Conservation (phyloP, 2,329 filamentous ascomycete genomes). For the Xylaria arbuscula region DNA sequence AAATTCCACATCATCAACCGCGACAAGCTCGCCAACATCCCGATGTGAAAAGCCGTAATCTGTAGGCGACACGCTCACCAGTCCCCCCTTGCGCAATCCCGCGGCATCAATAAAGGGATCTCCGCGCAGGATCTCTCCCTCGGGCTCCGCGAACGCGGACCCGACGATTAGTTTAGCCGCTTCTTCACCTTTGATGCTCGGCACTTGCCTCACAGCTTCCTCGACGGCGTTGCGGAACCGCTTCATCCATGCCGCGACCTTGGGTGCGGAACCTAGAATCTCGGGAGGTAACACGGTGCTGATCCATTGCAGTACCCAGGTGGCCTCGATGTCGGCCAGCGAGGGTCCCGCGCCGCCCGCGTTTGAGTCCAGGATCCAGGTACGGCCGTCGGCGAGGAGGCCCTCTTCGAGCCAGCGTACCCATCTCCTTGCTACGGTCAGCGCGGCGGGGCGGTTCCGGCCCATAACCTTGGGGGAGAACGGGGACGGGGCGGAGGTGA, state of each 20-base stretch:
- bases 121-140: constrained; percentile 53
- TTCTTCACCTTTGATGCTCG: constrained; percentile 63
- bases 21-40: constrained; percentile 67
- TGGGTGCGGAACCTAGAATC: constrained; percentile 65
- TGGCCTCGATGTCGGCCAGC: constrained; percentile 75
- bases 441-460: constrained; percentile 61
- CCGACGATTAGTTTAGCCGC: constrained; percentile 61
- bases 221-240: constrained; percentile 66
- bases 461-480: constrained; percentile 45
- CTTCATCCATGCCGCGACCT: constrained; percentile 70
- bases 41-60: constrained; percentile 70
- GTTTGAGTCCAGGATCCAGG: constrained; percentile 63
- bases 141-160: constrained; percentile 58
- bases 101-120: constrained; percentile 61
- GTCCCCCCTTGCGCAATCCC: constrained; percentile 63
- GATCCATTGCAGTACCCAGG: constrained; percentile 76
- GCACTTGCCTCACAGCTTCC: constrained; percentile 52
- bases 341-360: constrained; percentile 56
- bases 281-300: constrained; percentile 62
- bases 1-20: constrained; percentile 64
- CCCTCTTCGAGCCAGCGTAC: constrained; percentile 71
- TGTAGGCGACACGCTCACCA: constrained; percentile 69
- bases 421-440: constrained; percentile 64
- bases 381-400: constrained; percentile 72
- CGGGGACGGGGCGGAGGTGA: constrained; percentile 26